Conservation (phyloP, 169 alveolate genomes). For the Eimeria praecox region DNA sequence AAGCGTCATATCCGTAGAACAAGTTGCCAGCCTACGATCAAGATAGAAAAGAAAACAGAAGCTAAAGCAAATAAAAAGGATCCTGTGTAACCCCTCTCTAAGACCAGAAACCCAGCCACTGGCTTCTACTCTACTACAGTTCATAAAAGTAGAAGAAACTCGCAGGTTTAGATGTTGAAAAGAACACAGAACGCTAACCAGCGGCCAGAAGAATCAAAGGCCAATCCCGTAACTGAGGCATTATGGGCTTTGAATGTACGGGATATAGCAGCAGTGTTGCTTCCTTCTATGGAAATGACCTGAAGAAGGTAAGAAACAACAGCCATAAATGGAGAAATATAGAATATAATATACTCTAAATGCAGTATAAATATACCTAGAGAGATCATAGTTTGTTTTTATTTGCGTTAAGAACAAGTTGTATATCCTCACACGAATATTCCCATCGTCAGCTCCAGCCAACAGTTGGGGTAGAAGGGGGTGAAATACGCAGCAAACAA, state of each 20-base stretch:
- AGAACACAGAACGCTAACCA: constrained; percentile 11
- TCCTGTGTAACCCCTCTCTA: too few relatives aligned
- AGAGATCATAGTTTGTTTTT: background rate
- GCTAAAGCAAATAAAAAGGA: background rate
- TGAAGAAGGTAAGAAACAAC: background rate
- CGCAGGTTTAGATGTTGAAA: too few relatives aligned
- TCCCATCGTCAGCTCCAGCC: constrained; percentile 72
- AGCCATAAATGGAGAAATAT: background rate
- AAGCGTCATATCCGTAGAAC: too few relatives aligned
- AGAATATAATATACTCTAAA: too few relatives aligned
- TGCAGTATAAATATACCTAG: background rate
- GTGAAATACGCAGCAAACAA: constrained; percentile 41
- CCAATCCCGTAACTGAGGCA: constrained; percentile 63
- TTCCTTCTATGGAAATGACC: constrained; percentile 34
- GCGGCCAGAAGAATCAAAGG: constrained; percentile 69
- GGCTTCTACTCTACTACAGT: too few relatives aligned
- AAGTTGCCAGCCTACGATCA: too few relatives aligned
- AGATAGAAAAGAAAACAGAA: too few relatives aligned
- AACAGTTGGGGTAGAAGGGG: constrained; percentile 71
- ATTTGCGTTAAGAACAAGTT: background rate
- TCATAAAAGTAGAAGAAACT: too few relatives aligned
- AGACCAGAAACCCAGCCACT: too few relatives aligned
- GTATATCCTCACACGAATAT: constrained; percentile 44
- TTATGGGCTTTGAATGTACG: constrained; percentile 59
- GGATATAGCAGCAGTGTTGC: background rate